These are phyloP conservation scores for Tolypocladium amazonense DNA, from an alignment of 2,329 filamentous ascomycete genomes.

Conservation along the genomic window DNA sequence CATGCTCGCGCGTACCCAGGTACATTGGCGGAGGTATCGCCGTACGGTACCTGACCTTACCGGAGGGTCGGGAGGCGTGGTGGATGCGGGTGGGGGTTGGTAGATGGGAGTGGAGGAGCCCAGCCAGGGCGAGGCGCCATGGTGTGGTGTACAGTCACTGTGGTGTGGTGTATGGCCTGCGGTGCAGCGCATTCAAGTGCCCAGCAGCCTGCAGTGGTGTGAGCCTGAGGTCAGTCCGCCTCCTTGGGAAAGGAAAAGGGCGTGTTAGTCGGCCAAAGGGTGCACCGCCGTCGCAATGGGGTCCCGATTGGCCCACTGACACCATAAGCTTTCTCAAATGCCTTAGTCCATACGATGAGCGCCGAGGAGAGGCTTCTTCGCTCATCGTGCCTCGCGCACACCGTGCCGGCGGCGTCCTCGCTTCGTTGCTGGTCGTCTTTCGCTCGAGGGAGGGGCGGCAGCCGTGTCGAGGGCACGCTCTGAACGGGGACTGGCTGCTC, in stretches of 20 bases:
- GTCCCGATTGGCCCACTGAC: slow-evolving; percentile 3
- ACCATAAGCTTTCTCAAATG: neutral
- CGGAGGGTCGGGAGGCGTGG: slow-evolving; percentile 1
- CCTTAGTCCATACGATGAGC: neutral
- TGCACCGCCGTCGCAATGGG: neutral
- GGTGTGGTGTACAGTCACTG: neutral
- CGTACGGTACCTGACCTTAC: slow-evolving; percentile 1
- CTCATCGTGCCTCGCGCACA: neutral
- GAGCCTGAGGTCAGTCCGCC: neutral
- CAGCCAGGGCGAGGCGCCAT: neutral
- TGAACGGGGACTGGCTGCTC: neutral
- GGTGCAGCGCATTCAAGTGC: neutral
- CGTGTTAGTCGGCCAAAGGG: neutral
- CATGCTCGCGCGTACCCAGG: neutral
- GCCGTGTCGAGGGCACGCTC: neutral
- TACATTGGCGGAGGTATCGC: neutral
- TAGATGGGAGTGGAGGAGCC: neutral
- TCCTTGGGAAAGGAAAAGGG: neutral
- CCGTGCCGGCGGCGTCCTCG: neutral
- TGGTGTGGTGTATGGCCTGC: neutral
- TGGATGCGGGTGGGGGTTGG: neutral
- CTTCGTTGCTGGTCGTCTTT: neutral
- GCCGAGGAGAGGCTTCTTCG: neutral
- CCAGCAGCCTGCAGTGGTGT: neutral
- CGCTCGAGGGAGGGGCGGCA: neutral